Conservation (phyloP, 1,284 basidiomycete genomes). For the Agroathelia rolfsii region DNA sequence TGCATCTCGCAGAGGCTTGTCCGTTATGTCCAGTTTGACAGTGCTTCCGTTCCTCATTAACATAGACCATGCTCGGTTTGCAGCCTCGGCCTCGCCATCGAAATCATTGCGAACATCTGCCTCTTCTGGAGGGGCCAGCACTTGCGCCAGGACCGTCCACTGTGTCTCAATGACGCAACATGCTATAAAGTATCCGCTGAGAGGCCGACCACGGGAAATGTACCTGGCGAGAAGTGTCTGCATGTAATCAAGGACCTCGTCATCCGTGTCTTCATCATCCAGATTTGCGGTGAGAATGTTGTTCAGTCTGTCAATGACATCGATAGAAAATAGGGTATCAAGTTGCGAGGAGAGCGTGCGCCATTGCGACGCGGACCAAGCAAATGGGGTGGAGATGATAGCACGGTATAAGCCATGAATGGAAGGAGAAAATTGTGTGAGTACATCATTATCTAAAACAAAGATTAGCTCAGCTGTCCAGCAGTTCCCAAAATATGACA, state of each 20-base stretch:
- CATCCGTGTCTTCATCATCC: conserved; percentile 42
- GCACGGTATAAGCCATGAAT: conserved; percentile 85
- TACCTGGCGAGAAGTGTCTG: conserved; percentile 74
- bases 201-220: conserved; percentile 60
- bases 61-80: conserved; percentile 70
- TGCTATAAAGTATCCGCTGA: conserved; percentile 81
- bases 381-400: conserved; percentile 66
- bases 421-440: conserved; percentile 71
- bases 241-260: conserved; percentile 47
- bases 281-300: conserved; percentile 52
- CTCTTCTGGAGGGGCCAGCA: conserved; percentile 41
- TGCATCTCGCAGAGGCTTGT: conserved; percentile 30
- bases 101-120: conserved; percentile 22
- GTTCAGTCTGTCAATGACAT: conserved; percentile 61
- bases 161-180: conserved; percentile 79
- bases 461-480: conserved; percentile 52
- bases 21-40: conserved; percentile 27
- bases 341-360: conserved; percentile 43
- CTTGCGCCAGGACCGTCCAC: conserved; percentile 77
- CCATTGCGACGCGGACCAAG: conserved; percentile 68
- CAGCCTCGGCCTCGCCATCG: conserved; percentile 63
- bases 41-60: conserved; percentile 48
- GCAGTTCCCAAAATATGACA: no score
- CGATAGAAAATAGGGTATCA: conserved; percentile 46
- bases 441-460: no score